Evolutionary conservation across 2,329 filamentous ascomycete species (phyloP).

Genomic region (Fusarium sp.): DNA sequence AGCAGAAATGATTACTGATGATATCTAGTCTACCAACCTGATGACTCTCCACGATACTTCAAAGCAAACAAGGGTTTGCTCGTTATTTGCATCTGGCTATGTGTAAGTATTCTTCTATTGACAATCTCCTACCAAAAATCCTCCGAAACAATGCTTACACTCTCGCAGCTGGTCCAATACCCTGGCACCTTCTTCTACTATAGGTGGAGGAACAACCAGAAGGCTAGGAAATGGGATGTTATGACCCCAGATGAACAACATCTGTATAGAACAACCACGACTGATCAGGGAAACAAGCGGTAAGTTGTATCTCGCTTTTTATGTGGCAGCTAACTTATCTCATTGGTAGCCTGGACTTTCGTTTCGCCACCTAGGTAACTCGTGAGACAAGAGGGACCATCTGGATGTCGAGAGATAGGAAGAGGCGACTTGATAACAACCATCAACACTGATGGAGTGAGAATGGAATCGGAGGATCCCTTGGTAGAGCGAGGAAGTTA

Average conservation of each 20-base stretch:
- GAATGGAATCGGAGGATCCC: too few species aligned
- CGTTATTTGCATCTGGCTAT: slow-evolving; percentile 14
- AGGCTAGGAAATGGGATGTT: slow-evolving; percentile 56
- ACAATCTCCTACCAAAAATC: accelerated
- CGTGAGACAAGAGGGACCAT: background rate
- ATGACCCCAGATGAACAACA: slow-evolving; percentile 58
- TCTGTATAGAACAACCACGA: slow-evolving; percentile 59
- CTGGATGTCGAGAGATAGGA: background rate
- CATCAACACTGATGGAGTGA: background rate
- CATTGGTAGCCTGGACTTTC: slow-evolving; percentile 19
- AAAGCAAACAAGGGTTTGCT: slow-evolving; percentile 52
- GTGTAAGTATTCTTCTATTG: background rate
- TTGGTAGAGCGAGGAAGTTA: too few species aligned
- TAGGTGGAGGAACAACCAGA: slow-evolving; percentile 54
- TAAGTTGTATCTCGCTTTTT: background rate
- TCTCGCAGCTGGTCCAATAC: slow-evolving; percentile 53
- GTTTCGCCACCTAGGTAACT: slow-evolving; percentile 20
- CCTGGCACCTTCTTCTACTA: slow-evolving; percentile 57
- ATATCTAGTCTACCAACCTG: slow-evolving; percentile 53
- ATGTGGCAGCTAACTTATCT: background rate
- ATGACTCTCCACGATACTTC: slow-evolving; percentile 54
- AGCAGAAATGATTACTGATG: background rate
- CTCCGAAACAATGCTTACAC: background rate
- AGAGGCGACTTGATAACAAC: background rate
- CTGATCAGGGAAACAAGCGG: slow-evolving; percentile 48